Evolutionary conservation across 352 stramenopile genomes (phyloP), one percentile per base, ranked within the genome.

Genomic region (Blastocystis sp.): DNA sequence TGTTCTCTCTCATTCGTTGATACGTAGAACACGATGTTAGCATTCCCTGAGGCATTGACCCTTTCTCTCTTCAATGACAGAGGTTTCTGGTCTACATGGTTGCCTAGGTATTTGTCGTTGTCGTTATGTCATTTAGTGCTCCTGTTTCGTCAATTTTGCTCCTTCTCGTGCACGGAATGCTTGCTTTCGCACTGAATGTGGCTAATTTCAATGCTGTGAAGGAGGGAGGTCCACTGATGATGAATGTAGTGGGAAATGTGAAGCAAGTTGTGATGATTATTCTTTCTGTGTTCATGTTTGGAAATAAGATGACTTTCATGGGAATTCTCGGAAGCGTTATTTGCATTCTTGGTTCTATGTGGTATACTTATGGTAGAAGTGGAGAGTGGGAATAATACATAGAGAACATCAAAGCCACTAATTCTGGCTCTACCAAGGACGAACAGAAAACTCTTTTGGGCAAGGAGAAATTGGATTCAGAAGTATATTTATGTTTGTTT

Each of bases 251-350:
- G 0, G 77, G 77, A 29, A 87, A 87, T 51, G 65, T 87, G n/a
- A 87, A 87, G 29, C 77, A 87, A 39, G 77, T 87, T 9, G 77
- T 87, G n/a, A 87, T 87, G 77, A 78, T 87, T 27, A n/a, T 87
- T 9, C 65, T 87, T 21, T 87, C 77, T 7, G 65, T 87, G 0
- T 87, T 78, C 65, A 32, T 87, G 65, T 87, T 87, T 27, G 65
- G 65, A 63, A 74, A 87, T 37, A 37, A 43, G 12, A 87, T 87
- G 35, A 87, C 71, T n/a, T 3, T 42, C 3, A 87, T 87, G 12
- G 77, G 77, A 32, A 61, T 87, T 32, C 1, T 87, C 0, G 77
- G 77, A 46, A 78, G 59, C 19, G 57, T 87, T 2, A 77, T 87
- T 35, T 78, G 59, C 29, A 87, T 87, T 58, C 7, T 29, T 7